Percentiles rank a stretch among this genome's conserved stretches.
Conservation (phyloP, 495 filamentous ascomycete genomes). For the Penicillium canescens region DNA sequence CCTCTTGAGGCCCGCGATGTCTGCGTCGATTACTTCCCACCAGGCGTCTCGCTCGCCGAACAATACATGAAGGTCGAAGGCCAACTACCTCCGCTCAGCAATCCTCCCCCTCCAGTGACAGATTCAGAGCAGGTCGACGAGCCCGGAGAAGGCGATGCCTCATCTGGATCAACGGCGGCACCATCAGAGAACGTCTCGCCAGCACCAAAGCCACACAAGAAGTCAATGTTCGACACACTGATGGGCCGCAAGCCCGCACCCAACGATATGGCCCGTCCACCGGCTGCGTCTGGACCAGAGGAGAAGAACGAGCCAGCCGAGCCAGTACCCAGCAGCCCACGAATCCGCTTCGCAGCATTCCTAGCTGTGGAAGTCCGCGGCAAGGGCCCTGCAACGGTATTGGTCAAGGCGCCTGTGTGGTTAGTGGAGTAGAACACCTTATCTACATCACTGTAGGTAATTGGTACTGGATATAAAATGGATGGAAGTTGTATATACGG, state of each 20-base stretch:
- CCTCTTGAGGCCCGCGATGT: slow-evolving; percentile 92
- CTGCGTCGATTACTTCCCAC: slow-evolving; percentile 77
- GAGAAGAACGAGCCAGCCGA: slow-evolving; percentile 16
- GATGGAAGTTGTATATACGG: slow-evolving; percentile 14
- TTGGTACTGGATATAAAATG: neutral
- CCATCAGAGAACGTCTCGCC: slow-evolving; percentile 29
- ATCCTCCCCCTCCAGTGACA: slow-evolving; percentile 38
- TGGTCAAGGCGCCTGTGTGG: slow-evolving; percentile 93
- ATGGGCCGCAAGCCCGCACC: slow-evolving; percentile 39
- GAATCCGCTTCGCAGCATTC: slow-evolving; percentile 81
- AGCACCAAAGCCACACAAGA: slow-evolving; percentile 13
- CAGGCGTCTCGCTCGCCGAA: slow-evolving; percentile 64
- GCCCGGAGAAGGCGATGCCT: slow-evolving; percentile 35
- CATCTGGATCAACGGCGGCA: slow-evolving; percentile 29
- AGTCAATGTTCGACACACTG: slow-evolving; percentile 51
- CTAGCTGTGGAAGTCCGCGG: slow-evolving; percentile 79
- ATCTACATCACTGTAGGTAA: neutral
- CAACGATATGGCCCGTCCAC: slow-evolving; percentile 7
- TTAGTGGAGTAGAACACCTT: slow-evolving; percentile 40
- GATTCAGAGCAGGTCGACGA: slow-evolving; percentile 21
- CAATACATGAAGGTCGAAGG: slow-evolving; percentile 84
- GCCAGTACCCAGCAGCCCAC: slow-evolving; percentile 15
- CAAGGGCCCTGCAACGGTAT: slow-evolving; percentile 61
- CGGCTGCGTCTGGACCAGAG: slow-evolving; percentile 5
- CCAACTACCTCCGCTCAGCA: slow-evolving; percentile 69